Conservation (phyloP, 2,329 filamentous ascomycete species). For the Colletotrichum spaethianum region DNA sequence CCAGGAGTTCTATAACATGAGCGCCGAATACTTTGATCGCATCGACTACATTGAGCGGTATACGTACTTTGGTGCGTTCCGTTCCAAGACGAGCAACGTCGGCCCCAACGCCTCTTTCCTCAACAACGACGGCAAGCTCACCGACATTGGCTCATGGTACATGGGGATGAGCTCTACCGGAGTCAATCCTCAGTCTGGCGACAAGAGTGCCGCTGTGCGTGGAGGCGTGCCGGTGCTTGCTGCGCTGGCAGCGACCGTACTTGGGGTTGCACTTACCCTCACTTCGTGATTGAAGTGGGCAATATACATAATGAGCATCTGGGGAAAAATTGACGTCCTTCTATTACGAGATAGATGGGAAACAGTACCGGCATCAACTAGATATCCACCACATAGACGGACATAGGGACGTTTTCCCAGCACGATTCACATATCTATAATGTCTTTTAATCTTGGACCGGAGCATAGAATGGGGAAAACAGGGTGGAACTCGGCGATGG, state of each 20-base stretch:
- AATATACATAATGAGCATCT: neutral
- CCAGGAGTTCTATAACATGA: constrained; percentile 78
- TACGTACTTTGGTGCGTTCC: constrained; percentile 83
- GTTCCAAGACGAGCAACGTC: constrained; percentile 78
- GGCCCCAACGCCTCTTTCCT: constrained; percentile 82
- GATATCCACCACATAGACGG: constrained; percentile 13
- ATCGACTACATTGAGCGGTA: constrained; percentile 76
- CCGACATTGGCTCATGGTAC: constrained; percentile 84
- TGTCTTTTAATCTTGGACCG: neutral
- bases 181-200: constrained; percentile 51
- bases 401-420: neutral
- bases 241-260: constrained; percentile 10
- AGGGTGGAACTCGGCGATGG: neutral
- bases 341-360: neutral
- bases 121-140: constrained; percentile 76
- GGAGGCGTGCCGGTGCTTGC: constrained; percentile 24
- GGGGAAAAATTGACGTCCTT: neutral
- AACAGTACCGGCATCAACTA: neutral
- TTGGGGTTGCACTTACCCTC: neutral
- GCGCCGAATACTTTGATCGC: constrained; percentile 76
- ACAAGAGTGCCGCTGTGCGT: constrained; percentile 14
- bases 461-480: constrained; percentile 13
- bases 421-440: neutral
- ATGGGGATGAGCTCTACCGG: constrained; percentile 70
- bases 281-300: constrained; percentile 4